Percentiles rank a stretch among this genome's conserved stretches.
Evolutionary conservation across 495 filamentous ascomycete genomes (phyloP).

Genomic region (Friedmanniomyces simplex): DNA sequence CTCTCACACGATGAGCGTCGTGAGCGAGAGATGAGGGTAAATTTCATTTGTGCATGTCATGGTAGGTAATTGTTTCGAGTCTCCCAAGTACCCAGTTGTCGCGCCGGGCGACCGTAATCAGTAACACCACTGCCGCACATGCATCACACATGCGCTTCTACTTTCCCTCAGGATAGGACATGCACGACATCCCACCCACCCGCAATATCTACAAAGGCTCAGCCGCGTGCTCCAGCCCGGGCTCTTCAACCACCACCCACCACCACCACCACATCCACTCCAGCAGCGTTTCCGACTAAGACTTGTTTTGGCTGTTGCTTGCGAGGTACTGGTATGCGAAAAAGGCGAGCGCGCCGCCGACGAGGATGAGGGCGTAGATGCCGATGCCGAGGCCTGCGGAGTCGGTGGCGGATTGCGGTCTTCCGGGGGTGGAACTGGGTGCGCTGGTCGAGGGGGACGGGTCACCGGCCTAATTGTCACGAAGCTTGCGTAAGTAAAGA

Average conservation of each 20-base stretch:
- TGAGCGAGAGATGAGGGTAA: no score
- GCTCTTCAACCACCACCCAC: conserved; percentile 11
- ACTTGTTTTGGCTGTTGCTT: conserved; percentile 38
- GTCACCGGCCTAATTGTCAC: conserved; percentile 73
- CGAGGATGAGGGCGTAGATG: conserved; percentile 69
- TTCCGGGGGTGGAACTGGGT: conserved; percentile 32
- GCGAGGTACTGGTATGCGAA: conserved; percentile 81
- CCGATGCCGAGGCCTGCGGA: conserved; percentile 57
- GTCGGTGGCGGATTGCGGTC: conserved; percentile 38
- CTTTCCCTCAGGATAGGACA: no score
- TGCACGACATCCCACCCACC: no score
- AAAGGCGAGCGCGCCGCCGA: conserved; percentile 70
- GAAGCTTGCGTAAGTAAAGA: not conserved
- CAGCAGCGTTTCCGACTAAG: conserved; percentile 12
- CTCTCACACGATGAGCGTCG: no score
- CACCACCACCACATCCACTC: not conserved
- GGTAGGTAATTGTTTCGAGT: no score
- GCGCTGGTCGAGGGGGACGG: conserved; percentile 54
- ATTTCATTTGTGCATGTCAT: no score
- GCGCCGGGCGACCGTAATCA: no score
- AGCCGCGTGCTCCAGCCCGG: conserved; percentile 1
- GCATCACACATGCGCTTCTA: no score
- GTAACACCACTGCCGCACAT: no score
- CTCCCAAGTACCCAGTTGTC: no score
- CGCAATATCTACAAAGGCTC: not conserved